Base-by-base conservation (phyloP, 78 protist species). In the Tieghemostelium lacteum region DNA sequence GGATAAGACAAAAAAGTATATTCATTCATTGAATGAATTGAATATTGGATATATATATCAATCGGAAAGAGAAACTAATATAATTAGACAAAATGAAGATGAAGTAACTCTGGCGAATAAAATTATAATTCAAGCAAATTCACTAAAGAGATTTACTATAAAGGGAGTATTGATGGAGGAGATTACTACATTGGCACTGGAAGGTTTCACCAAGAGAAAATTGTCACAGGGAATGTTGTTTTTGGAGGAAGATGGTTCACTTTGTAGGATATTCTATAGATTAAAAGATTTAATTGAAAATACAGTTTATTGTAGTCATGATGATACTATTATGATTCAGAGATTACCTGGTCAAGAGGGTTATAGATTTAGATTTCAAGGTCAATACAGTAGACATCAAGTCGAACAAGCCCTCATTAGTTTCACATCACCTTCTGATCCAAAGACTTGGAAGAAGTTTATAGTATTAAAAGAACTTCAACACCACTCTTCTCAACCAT, bases 61-160 rank as follows among this genome's bases (percentile, higher is more conserved):
- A 54, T 69, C 91, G 0, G 91, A 83, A 60, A 83, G 57, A 45
- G 91, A 83, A 55, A 83, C 91, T 3, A 61, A 76, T 33, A 55
- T 83, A 0, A 55, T 83, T 3, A 37, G 91, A 29, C 91, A 83
- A 58, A 83, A 83, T 83, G 75, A 83, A 69, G 75, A 83, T 69
- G 80, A 83, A 69, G 49, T 83, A 4, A 83, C 50, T 2, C 58
- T 83, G 0, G 91, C 78, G 45, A 83, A 83, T 45, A 83, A 83
- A 33, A 62, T 83, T 57, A 83, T 83, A 29, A 83, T 83, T 58
- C 91, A 83, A 83, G 74, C 77, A 67, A 83, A 83, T 57, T 39
- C 91, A 58, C 45, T 64, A 39, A 83, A 83, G 26, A 72, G 39
- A 52, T 83, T 42, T 69, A 63, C 91, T 58, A 69, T 83, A 78